These are phyloP conservation scores for Leptographium galeiforme DNA, from an alignment of 2,329 filamentous ascomycete species.

Conservation along the genomic window DNA sequence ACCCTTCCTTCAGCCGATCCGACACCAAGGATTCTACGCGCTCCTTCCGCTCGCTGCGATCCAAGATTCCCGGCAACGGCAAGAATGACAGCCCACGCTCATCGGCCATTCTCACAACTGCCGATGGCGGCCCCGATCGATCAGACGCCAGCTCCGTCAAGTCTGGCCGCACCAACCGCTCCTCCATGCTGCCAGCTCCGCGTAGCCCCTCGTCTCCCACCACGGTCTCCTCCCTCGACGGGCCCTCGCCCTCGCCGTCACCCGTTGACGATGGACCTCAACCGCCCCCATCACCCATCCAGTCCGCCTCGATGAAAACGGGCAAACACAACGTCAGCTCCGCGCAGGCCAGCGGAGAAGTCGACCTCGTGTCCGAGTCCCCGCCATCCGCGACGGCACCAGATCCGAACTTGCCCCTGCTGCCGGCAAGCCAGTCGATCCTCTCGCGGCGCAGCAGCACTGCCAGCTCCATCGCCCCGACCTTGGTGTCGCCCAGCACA, in stretches of 20 bases:
- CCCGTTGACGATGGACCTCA: conserved; percentile 33
- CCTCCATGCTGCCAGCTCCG: conserved; percentile 22
- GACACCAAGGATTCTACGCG: conserved; percentile 88
- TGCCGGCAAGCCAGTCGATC: conserved; percentile 77
- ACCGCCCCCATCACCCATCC: conserved; percentile 75
- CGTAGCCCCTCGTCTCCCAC: conserved; percentile 26
- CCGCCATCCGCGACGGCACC: conserved; percentile 57
- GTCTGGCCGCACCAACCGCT: conserved; percentile 50
- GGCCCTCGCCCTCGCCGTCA: conserved; percentile 24
- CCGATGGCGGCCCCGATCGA: conserved; percentile 46
- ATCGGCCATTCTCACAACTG: conserved; percentile 54
- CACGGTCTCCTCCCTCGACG: conserved; percentile 26
- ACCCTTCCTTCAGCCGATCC: conserved; percentile 81
- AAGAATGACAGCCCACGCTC: conserved; percentile 70
- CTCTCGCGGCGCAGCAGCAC: conserved; percentile 63
- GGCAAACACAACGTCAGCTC: conserved; percentile 67
- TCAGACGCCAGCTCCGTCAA: conserved; percentile 63
- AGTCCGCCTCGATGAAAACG: conserved; percentile 58
- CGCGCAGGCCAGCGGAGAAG: conserved; percentile 76
- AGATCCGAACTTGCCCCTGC: conserved; percentile 33
- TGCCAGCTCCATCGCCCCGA: conserved; percentile 33
- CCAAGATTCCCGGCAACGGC: conserved; percentile 68
- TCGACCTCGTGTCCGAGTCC: conserved; percentile 86
- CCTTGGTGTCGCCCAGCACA: conserved; percentile 11
- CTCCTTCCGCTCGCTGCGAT: conserved; percentile 72